Evolutionary conservation across 83 land plant genomes (phyloP).

Genomic region (Picea abies): DNA sequence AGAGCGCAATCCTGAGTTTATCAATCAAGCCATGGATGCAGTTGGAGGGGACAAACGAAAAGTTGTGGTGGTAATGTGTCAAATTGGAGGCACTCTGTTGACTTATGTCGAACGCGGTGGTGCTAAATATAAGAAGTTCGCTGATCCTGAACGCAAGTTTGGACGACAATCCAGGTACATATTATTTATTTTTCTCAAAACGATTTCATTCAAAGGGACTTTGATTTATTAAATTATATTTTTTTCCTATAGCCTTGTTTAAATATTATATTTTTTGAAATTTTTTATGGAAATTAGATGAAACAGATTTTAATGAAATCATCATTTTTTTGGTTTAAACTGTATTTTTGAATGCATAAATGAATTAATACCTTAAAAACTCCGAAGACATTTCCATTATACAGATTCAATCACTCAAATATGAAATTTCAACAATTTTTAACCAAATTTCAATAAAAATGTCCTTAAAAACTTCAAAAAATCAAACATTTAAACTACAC

Average conservation of each 20-base stretch:
- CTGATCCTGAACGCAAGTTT: conserved; percentile 53
- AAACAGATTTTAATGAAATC: no score
- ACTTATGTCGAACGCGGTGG: conserved; percentile 49
- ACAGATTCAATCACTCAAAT: no score
- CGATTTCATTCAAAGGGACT: neutral
- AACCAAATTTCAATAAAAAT: no score
- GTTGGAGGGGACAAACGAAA: conserved; percentile 39
- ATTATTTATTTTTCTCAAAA: neutral
- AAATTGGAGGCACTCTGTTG: conserved; percentile 41
- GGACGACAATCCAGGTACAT: conserved; percentile 45
- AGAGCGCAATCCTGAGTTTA: conserved; percentile 46
- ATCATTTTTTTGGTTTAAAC: no score
- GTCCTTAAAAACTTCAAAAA: no score
- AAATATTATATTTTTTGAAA: no score
- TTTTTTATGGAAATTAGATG: neutral
- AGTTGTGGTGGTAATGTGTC: conserved; percentile 39
- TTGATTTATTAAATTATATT: neutral
- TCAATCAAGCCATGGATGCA: conserved; percentile 31
- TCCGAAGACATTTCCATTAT: no score
- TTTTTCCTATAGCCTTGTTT: neutral
- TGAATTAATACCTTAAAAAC: no score
- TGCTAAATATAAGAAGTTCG: conserved; percentile 41
- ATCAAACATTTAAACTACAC: no score
- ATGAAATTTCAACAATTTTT: no score
- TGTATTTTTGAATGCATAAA: no score